Evolutionary conservation across 768 basidiomycete genomes (phyloP), one percentile per base, ranked within the genome.

Genomic region (Auricularia sp.): DNA sequence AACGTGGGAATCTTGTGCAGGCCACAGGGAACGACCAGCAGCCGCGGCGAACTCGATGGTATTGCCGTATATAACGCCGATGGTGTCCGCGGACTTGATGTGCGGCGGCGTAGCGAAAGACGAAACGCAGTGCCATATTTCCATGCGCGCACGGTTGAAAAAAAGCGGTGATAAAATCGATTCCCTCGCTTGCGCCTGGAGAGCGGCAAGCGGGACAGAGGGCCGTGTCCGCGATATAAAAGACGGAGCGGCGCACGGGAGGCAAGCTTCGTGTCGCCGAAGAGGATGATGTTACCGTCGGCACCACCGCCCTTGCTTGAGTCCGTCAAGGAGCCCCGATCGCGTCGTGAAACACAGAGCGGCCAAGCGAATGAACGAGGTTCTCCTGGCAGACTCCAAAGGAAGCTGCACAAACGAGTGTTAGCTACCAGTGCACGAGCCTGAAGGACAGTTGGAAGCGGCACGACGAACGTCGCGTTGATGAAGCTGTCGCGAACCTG

Each of bases 31-130:
- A 39, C 71, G 23, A 5, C 62, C 72, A 10, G 72, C 70, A 3
- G 72, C 71, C 43, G 68, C 70, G 35, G 71, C 72, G 59, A 73
- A 72, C 62, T 71, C 69, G 51, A 73, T 71, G 61, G 70, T 65
- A 60, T 71, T 69, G 35, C 69, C 70, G 12, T 68, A 61, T 12
- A 66, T 68, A 18, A 51, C 21, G 21, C 47, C 21, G 18, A 21
- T 6, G 0, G 21, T 6, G 47, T 18, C 21, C 18, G 14, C 21
- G 16, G 18, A 21, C 3, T 3, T 51, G 21, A 6, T 6, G 21
- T 18, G 14, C 21, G 18, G 10, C 16, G 39, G 39, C 8, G 7
- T 14, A 42, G 47, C 8, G 29, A 51, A 8, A 6, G 6, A 51
- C 21, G 18, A 18, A 18, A 51, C 10, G 3, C 43, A 18, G 10